Base-by-base conservation (phyloP, 768 basidiomycete species). In the Kwoniella bestiolae region DNA sequence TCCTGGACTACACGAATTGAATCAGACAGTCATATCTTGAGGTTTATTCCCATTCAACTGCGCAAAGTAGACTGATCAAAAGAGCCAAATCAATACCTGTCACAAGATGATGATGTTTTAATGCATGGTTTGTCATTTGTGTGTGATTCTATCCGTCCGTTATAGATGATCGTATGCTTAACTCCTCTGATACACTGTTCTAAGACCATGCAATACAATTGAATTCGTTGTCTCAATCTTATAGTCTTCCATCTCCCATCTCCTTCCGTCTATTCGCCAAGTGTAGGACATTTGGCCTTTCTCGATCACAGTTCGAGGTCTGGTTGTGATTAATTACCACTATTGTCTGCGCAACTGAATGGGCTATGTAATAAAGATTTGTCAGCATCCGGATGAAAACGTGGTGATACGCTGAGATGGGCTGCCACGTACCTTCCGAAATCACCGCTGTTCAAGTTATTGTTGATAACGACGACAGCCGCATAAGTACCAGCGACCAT, bases 341-440 rank as follows among this genome's bases (percentile, higher is more conserved):
- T 63, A 35, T 63, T 63, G 28, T 63, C 62, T 21, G 62, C 62
- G 41, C 62, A 63, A 56, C 62, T 63, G 62, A 63, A 63, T 12
- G 62, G 29, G 28, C 61, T 63, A 34, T 32, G 41, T 14, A 14
- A n/a, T n/a, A n/a, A n/a, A n/a, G n/a, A n/a, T n/a, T n/a, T n/a
- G n/a, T n/a, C n/a, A n/a, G n/a, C n/a, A n/a, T n/a, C 18, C 25
- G 41, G 44, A 28, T 3, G 11, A 38, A 8, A 32, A 4, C 7
- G 3, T 23, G 5, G 23, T 3, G 46, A 25, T 3, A 60, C 23
- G 5, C 29, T 23, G 21, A 9, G 56, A 28, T 3, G 32, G 4
- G 35, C 26, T 4, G 11, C 5, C 21, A 55, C 61, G 55, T 26
- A 57, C 62, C 50, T 32, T 56, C 41, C 52, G 11, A 31, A 5